Conservation (phyloP, 768 basidiomycete genomes). For the Coprinopsis sp. region DNA sequence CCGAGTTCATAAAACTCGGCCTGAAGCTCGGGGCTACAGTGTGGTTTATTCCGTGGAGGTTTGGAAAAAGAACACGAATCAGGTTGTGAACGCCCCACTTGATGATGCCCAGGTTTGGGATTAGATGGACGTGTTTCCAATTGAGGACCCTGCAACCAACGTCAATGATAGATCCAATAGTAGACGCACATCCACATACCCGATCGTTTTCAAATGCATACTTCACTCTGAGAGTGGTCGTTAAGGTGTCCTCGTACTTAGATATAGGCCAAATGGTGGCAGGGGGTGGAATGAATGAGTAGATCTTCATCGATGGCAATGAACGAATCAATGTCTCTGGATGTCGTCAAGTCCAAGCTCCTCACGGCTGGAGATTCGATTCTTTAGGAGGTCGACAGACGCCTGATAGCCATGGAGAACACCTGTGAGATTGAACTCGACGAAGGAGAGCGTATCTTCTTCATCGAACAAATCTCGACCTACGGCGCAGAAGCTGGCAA, state of each 20-base stretch:
- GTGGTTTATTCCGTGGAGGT: neutral
- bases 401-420: neutral
- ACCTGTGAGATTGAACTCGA: neutral
- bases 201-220: neutral
- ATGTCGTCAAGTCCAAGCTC: neutral
- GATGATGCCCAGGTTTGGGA: neutral
- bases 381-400: neutral
- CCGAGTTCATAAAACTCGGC: neutral
- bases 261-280: neutral
- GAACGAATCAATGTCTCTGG: neutral
- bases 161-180: too few relatives aligned
- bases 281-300: neutral
- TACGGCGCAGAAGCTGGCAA: neutral
- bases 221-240: neutral
- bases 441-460: neutral
- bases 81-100: neutral
- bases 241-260: neutral
- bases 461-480: neutral
- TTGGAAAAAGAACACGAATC: neutral
- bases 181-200: neutral
- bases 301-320: neutral
- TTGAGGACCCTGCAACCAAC: too few relatives aligned
- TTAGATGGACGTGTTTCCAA: neutral
- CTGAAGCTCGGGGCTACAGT: neutral
- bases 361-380: neutral